These are phyloP conservation scores for Avena sativa DNA, from an alignment of 176 grass and related monocot genomes.

Conservation along the genomic window DNA sequence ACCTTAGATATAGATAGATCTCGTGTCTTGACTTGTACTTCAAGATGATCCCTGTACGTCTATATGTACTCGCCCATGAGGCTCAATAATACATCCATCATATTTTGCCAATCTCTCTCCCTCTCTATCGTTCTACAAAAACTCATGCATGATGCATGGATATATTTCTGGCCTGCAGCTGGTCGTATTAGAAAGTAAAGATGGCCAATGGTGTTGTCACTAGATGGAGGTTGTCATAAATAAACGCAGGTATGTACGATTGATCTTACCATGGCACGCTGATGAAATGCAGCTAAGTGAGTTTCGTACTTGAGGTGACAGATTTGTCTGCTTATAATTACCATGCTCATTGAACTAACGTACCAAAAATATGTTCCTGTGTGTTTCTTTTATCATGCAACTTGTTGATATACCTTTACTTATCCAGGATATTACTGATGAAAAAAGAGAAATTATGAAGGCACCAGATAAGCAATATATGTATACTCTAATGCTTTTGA, in stretches of 20 bases:
- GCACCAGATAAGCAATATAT: conserved; percentile 79
- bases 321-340: neutral
- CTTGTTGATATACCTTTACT: conserved; percentile 26
- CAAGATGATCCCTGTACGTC: no score
- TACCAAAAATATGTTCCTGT: no score
- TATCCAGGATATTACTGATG: conserved; percentile 74
- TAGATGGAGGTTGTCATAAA: conserved; percentile 46
- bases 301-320: neutral
- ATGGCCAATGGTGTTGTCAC: no score
- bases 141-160: no score
- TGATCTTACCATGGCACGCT: neutral
- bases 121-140: no score
- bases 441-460: conserved; percentile 76
- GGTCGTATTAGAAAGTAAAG: no score
- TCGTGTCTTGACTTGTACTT: no score
- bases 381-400: conserved; percentile 8
- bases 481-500: conserved; percentile 69
- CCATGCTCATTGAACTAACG: conserved; percentile 24
- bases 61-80: no score
- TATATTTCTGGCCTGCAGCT: no score
- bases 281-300: neutral
- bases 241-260: conserved; percentile 59
- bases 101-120: no score
- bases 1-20: no score
- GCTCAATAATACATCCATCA: no score